Percentiles rank a stretch among this genome's conserved stretches.
phyloP scores from a whole-genome alignment of 306 rosid genomes.

The Parietaria judaica region DNA sequence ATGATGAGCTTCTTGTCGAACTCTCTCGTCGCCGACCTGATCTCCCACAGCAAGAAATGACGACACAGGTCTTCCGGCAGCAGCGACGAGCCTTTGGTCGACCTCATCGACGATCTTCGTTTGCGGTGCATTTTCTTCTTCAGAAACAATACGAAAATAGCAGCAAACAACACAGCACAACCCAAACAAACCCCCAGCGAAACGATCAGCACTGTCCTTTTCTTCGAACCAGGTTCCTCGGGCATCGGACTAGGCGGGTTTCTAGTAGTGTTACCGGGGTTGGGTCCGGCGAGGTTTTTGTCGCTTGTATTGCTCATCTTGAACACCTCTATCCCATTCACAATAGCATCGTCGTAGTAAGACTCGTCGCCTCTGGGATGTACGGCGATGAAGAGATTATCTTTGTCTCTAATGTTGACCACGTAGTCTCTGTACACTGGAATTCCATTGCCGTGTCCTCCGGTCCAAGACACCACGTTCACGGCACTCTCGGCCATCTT shows the following conservation, averaged over 20 bases:
- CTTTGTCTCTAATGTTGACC: neutral
- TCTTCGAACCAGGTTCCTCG: neutral
- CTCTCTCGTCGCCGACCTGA: conserved; percentile 8
- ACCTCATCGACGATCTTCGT: neutral
- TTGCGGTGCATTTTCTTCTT: neutral
- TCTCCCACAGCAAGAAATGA: conserved; percentile 7
- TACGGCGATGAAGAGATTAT: neutral
- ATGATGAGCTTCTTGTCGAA: neutral
- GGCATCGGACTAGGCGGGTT: neutral
- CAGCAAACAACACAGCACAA: neutral
- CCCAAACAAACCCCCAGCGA: neutral
- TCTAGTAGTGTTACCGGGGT: neutral
- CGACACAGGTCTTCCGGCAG: conserved; percentile 1
- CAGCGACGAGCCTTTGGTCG: neutral
- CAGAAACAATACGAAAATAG: neutral
- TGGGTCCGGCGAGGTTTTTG: neutral
- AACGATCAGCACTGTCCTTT: neutral
- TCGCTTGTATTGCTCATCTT: neutral
- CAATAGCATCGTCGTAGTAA: neutral
- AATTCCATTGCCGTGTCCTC: neutral
- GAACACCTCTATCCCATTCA: conserved; percentile 1
- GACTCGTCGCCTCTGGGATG: neutral
- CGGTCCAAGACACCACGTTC: neutral
- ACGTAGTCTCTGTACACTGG: conserved; percentile 3
- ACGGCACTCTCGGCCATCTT: conserved; percentile 8